Conservation (phyloP, 129 eudicot genomes). For the Chrysanthemum seticuspe region DNA sequence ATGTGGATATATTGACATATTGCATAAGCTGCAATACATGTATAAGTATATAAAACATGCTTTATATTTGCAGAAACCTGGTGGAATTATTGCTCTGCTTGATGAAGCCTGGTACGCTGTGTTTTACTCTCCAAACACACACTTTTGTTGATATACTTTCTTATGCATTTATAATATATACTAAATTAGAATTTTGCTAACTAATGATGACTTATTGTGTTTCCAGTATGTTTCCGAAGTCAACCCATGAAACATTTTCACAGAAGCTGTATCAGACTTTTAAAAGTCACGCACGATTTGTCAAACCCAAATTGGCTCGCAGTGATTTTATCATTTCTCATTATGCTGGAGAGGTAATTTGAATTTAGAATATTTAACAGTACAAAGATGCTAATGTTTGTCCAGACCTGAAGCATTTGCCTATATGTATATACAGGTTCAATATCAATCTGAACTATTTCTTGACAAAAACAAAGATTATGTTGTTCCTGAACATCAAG, state of each 20-base stretch:
- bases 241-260: slow-evolving; percentile 95
- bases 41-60: slow-evolving; percentile 1
- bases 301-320: slow-evolving; percentile 93
- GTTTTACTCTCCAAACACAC: slow-evolving; percentile 6
- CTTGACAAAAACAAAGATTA: slow-evolving; percentile 97
- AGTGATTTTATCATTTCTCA: slow-evolving; percentile 90
- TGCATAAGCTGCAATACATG: slow-evolving; percentile 14
- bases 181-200: slow-evolving; percentile 14
- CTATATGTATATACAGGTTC: slow-evolving; percentile 58
- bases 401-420: slow-evolving; percentile 21
- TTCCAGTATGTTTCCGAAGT: slow-evolving; percentile 98
- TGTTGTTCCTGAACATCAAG: slow-evolving; percentile 98
- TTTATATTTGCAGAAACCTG: slow-evolving; percentile 80
- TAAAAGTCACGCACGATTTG: slow-evolving; percentile 68
- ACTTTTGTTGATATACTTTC: slow-evolving; percentile 13
- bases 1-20: slow-evolving; percentile 19
- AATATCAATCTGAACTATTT: slow-evolving; percentile 84
- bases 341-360: slow-evolving; percentile 94
- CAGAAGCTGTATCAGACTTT: slow-evolving; percentile 96
- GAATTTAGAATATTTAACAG: slow-evolving; percentile 2
- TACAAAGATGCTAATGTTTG: slow-evolving; percentile 18
- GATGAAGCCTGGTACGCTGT: slow-evolving; percentile 93
- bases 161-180: slow-evolving; percentile 4
- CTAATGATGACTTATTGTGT: slow-evolving; percentile 26
- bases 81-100: slow-evolving; percentile 94